Evolutionary conservation across 2,329 filamentous ascomycete genomes (phyloP).

Genomic region (Trichocomaceae sp.): DNA sequence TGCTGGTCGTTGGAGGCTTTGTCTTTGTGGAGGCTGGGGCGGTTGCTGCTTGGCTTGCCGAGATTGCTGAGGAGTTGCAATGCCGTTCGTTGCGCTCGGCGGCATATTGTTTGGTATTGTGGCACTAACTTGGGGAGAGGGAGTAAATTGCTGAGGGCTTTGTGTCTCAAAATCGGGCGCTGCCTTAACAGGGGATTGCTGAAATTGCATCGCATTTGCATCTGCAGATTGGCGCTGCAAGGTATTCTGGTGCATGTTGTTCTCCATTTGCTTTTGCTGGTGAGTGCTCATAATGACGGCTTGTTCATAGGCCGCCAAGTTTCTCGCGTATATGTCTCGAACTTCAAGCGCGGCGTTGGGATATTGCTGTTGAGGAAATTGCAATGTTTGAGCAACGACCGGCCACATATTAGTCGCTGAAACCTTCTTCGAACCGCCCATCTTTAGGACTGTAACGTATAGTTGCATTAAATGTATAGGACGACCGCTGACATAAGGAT

Average conservation of each 20-base stretch:
- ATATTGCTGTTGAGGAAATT: slow-evolving; percentile 55
- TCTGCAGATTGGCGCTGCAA: slow-evolving; percentile 35
- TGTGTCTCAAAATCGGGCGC: slow-evolving; percentile 41
- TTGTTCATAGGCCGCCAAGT: slow-evolving; percentile 68
- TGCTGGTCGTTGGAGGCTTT: slow-evolving; percentile 23
- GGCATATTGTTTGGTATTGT: slow-evolving; percentile 26
- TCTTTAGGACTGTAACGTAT: slow-evolving; percentile 69
- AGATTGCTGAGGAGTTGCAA: slow-evolving; percentile 31
- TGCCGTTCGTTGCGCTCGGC: slow-evolving; percentile 33
- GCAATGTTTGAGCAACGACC: slow-evolving; percentile 59
- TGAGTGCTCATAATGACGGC: slow-evolving; percentile 34
- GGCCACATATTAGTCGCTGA: slow-evolving; percentile 66
- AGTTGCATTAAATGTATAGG: slow-evolving; percentile 68
- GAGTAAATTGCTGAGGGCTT: slow-evolving; percentile 25
- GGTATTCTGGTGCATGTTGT: slow-evolving; percentile 36
- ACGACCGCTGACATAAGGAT: slow-evolving; percentile 66
- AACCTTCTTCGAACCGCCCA: slow-evolving; percentile 69
- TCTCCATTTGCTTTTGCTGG: slow-evolving; percentile 39
- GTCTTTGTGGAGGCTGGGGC: slow-evolving; percentile 6
- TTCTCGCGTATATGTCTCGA: slow-evolving; percentile 65
- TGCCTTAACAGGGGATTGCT: slow-evolving; percentile 42
- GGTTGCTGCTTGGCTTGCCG: slow-evolving; percentile 28
- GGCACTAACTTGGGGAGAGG: slow-evolving; percentile 28
- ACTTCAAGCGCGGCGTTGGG: slow-evolving; percentile 64
- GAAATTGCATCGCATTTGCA: slow-evolving; percentile 38